Evolutionary conservation across 768 basidiomycete species (phyloP).

Genomic region (Gyrodon lividus): DNA sequence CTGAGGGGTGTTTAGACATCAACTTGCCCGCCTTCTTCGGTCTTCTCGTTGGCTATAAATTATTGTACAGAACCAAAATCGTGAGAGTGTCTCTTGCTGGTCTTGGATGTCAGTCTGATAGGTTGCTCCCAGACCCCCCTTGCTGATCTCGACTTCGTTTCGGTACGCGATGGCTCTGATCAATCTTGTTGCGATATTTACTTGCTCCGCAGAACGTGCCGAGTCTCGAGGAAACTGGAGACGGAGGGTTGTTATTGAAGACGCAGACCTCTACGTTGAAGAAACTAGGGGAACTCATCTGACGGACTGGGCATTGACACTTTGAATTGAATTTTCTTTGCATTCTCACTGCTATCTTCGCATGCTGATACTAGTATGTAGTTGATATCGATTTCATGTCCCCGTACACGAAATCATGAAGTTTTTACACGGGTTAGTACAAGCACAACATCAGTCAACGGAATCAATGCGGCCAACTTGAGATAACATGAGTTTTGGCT

Average conservation of each 20-base stretch:
- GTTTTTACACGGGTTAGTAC: no score
- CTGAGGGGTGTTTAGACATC: conserved; percentile 33
- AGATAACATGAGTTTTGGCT: no score
- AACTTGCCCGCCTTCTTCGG: conserved; percentile 40
- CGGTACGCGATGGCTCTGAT: conserved; percentile 38
- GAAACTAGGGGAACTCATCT: not conserved
- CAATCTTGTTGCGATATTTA: not conserved
- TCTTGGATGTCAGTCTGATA: not conserved
- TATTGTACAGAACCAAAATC: conserved; percentile 26
- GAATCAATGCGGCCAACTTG: no score
- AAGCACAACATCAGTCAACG: no score
- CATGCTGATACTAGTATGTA: no score
- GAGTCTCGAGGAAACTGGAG: conserved; percentile 65
- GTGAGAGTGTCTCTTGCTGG: conserved; percentile 2
- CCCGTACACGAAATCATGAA: no score
- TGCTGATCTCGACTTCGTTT: conserved; percentile 68
- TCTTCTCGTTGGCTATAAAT: conserved; percentile 45
- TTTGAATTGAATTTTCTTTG: no score
- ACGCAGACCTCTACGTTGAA: conserved; percentile 7
- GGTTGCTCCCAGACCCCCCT: conserved; percentile 10
- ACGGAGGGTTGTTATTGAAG: conserved; percentile 14
- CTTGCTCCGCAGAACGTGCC: conserved; percentile 54
- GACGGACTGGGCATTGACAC: no score
- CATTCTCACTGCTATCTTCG: no score
- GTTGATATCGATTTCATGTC: no score